phyloP scores from a whole-genome alignment of 257 asterid species.

The Ocimum tenuiflorum region DNA sequence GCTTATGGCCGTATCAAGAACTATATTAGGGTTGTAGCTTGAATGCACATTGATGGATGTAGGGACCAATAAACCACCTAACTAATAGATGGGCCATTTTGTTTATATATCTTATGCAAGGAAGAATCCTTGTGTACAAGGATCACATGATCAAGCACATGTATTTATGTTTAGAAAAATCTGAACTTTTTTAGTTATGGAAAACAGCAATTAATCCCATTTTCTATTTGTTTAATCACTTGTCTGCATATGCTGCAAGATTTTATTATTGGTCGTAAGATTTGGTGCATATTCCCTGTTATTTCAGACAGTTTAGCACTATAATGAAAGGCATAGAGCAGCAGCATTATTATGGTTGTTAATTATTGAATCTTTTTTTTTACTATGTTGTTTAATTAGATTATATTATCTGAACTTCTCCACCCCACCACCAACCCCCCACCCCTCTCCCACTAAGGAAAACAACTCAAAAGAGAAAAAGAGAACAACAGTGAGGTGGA shows the following conservation, averaged over 20 bases:
- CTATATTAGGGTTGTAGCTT: slow-evolving; percentile 4
- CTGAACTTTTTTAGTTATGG: slow-evolving; percentile 14
- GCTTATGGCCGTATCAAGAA: background rate
- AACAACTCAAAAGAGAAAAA: background rate
- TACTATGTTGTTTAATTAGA: background rate
- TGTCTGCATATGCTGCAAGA: background rate
- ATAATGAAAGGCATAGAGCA: background rate
- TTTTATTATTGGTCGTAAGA: background rate
- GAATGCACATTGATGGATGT: slow-evolving; percentile 28
- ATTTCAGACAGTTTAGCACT: background rate
- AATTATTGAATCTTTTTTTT: background rate
- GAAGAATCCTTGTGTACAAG: slow-evolving; percentile 2
- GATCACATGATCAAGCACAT: slow-evolving; percentile 36
- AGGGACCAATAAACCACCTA: slow-evolving; percentile 38
- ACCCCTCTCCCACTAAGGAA: background rate
- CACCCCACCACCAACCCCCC: background rate
- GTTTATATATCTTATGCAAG: slow-evolving; percentile 13
- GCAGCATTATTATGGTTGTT: background rate
- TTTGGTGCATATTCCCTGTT: background rate
- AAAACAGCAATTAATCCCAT: background rate
- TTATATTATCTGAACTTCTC: background rate
- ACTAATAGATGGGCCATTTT: slow-evolving; percentile 28
- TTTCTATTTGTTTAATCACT: background rate
- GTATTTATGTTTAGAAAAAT: slow-evolving; percentile 18
- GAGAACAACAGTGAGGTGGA: background rate